phyloP scores from a whole-genome alignment of 345 rosid genomes.

The Gossypium arboreum region DNA sequence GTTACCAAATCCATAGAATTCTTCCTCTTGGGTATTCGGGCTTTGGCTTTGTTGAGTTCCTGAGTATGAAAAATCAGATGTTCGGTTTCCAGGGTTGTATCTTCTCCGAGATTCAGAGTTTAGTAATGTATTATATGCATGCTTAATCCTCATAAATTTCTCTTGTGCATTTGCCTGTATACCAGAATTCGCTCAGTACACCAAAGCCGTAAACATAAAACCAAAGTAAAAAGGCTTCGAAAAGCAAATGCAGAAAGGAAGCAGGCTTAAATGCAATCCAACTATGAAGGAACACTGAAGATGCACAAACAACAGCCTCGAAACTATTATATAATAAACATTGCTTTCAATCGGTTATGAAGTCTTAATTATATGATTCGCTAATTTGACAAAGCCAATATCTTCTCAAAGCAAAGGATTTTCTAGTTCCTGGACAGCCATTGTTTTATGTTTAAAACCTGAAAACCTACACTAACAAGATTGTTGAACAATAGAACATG shows the following conservation, averaged over 20 bases:
- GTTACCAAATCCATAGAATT: slow-evolving; percentile 92
- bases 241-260: too few relatives aligned
- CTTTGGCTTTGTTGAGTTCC: slow-evolving; percentile 38
- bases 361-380: not conserved
- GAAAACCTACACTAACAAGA: not conserved
- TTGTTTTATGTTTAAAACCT: not conserved
- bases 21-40: slow-evolving; percentile 41
- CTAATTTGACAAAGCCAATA: not conserved
- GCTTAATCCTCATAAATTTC: slow-evolving; percentile 42
- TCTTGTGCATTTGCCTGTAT: slow-evolving; percentile 73
- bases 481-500: not conserved
- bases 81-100: slow-evolving; percentile 38
- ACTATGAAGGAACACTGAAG: not conserved
- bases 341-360: not conserved
- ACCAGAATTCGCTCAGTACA: slow-evolving; percentile 19
- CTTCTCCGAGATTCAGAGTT: slow-evolving; percentile 63
- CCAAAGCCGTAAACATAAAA: not conserved
- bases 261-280: not conserved
- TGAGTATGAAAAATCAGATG: slow-evolving; percentile 62
- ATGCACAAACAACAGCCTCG: not conserved
- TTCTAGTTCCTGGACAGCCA: not conserved
- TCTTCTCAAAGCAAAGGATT: slow-evolving; percentile 5
- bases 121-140: slow-evolving; percentile 54
- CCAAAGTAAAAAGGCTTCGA: not conserved
- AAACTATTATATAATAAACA: not conserved